Percentiles rank a stretch among this genome's conserved stretches.
These are phyloP conservation scores for Pythium rhizo-oryzae DNA, from an alignment of 352 stramenopile species.

Conservation along the genomic window DNA sequence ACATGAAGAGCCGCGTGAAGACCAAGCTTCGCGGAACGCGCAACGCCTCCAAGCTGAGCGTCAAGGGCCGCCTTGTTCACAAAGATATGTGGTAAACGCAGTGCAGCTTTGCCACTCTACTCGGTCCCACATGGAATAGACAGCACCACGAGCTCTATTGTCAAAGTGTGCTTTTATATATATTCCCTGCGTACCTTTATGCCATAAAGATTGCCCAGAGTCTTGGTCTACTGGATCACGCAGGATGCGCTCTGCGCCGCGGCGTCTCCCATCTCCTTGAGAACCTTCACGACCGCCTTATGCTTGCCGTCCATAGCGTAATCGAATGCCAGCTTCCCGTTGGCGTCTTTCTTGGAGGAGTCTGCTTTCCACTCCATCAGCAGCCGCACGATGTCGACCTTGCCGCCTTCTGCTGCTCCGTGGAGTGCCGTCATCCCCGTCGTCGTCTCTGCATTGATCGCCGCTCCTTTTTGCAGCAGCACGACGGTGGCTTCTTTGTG, in stretches of 20 bases:
- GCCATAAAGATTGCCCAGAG: constrained; percentile 4
- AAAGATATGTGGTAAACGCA: constrained; percentile 64
- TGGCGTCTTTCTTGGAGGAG: constrained; percentile 87
- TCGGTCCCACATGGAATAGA: neutral
- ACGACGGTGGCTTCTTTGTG: constrained; percentile 91
- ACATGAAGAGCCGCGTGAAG: constrained; percentile 63
- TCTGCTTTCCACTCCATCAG: constrained; percentile 92
- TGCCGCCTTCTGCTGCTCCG: constrained; percentile 88
- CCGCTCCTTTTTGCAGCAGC: constrained; percentile 83
- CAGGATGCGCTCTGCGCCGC: constrained; percentile 84
- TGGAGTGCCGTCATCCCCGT: constrained; percentile 91
- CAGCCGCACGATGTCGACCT: constrained; percentile 91
- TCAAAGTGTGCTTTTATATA: constrained; percentile 22
- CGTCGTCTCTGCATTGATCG: constrained; percentile 91
- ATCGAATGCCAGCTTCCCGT: constrained; percentile 92
- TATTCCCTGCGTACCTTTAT: constrained; percentile 24
- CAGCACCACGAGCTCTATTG: neutral
- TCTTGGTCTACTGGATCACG: constrained; percentile 71
- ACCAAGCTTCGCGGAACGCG: constrained; percentile 55
- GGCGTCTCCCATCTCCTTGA: constrained; percentile 93
- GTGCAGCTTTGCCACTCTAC: neutral
- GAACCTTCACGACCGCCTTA: constrained; percentile 90
- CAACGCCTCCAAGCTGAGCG: constrained; percentile 83
- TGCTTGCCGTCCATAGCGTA: constrained; percentile 93
- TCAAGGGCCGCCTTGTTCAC: constrained; percentile 86